Evolutionary conservation across 306 rosid species (phyloP), one percentile per base, ranked within the genome.

Genomic region (Luffa aegyptiaca): DNA sequence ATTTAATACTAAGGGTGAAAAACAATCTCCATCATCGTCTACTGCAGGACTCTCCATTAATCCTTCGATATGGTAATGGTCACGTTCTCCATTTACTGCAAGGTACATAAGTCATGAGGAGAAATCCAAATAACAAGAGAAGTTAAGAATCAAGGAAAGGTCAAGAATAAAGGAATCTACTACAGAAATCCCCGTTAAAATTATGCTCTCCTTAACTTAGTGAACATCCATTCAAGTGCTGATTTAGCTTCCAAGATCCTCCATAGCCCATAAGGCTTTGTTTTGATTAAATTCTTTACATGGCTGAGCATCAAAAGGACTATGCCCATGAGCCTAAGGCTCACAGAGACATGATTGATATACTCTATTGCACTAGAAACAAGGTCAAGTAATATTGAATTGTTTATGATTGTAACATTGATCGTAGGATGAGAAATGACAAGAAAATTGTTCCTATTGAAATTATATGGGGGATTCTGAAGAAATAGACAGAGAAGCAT

Each of bases 1-100:
- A 87, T 95, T 95, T 75, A 95, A 80, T 75, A 87, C 85, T 72
- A 95, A 68, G 79, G 97, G 96, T 39, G 97, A 86, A 87, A 95
- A 88, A 91, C 99, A 95, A 86, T 95, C 94, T 76, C 94, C 96
- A 80, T 90, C 94, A 37, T 91, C 97, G 68, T 93, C 98, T 81
- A 88, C 90, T 0, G 97, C 86, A 9, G 97, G 99, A 84, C 97
- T 93, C 88, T 95, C 99, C 93, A 93, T 91, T 81, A 95, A 81
- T 45, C 97, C 97, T 85, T 91, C 97, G 26, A 95, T 82, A 83
- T 86, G 97, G 88, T 89, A 95, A 74, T 77, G 88, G 77, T 91
- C 94, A 48, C 51, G 93, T 74, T 90, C 97, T 64, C 96, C 97
- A 73, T 90, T 97, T 91, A 81, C 69, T 81, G 77, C 72, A 75